A percentile compares a stretch with the other conserved stretches of the same genome.
These are phyloP conservation scores for Exophiala bonariae DNA, from an alignment of 2,329 filamentous ascomycete genomes.

Conservation along the genomic window DNA sequence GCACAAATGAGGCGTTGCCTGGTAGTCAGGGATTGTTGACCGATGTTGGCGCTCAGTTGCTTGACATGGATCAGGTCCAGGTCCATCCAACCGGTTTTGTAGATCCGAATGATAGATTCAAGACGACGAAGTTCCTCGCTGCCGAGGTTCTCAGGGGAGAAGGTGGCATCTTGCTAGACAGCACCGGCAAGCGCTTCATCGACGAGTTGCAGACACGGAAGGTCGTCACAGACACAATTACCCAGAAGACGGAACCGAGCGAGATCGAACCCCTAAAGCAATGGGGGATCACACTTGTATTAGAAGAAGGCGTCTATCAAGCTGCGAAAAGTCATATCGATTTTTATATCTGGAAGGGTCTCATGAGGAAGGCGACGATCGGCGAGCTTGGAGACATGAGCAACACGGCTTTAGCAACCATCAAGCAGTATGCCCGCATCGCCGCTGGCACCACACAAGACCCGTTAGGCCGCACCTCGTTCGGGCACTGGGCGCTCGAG, in stretches of 20 bases:
- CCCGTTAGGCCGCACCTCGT: slow-evolving; percentile 49
- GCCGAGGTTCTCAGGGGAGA: slow-evolving; percentile 65
- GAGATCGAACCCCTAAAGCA: slow-evolving; percentile 42
- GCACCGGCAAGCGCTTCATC: slow-evolving; percentile 55
- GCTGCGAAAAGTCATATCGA: slow-evolving; percentile 57
- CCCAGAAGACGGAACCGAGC: slow-evolving; percentile 29
- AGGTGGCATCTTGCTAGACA: slow-evolving; percentile 56
- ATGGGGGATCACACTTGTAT: slow-evolving; percentile 60
- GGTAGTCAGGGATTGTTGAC: slow-evolving; percentile 52
- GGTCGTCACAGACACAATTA: slow-evolving; percentile 54
- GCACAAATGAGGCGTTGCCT: slow-evolving; percentile 61
- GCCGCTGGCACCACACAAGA: slow-evolving; percentile 45
- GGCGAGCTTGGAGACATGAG: slow-evolving; percentile 42
- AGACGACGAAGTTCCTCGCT: slow-evolving; percentile 61
- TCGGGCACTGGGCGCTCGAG: slow-evolving; percentile 57
- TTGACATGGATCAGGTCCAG: slow-evolving; percentile 57
- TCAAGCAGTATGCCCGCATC: slow-evolving; percentile 52
- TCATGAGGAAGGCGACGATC: slow-evolving; percentile 59
- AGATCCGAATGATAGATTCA: slow-evolving; percentile 48
- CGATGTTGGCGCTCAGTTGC: slow-evolving; percentile 39
- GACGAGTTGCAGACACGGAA: slow-evolving; percentile 64
- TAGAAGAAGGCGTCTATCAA: slow-evolving; percentile 59
- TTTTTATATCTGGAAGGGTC: slow-evolving; percentile 64
- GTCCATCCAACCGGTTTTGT: slow-evolving; percentile 67
- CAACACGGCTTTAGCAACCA: slow-evolving; percentile 38